Evolutionary conservation across 139 green algal genomes (phyloP).

Genomic region (Spirogloea muscicola): DNA sequence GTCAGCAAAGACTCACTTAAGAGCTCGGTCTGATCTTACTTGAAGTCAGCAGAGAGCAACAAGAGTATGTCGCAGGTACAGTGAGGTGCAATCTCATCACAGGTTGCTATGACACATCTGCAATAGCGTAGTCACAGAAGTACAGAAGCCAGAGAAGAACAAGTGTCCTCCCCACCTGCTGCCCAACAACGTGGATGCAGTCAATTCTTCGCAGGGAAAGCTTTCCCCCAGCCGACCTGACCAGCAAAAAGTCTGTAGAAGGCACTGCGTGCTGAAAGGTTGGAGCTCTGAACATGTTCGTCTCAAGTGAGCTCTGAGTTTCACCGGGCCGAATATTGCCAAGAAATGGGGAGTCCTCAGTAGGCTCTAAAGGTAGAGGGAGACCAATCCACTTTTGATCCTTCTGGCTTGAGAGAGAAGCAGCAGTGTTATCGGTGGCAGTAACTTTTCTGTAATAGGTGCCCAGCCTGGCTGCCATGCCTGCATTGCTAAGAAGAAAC

Average conservation of each 20-base stretch:
- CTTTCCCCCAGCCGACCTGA: slow-evolving; percentile 55
- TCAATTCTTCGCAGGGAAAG: slow-evolving; percentile 64
- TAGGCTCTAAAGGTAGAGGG: slow-evolving; percentile 54
- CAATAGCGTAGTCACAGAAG: neutral
- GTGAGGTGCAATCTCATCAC: no score
- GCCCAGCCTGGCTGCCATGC: slow-evolving; percentile 70
- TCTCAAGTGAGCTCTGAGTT: slow-evolving; percentile 48
- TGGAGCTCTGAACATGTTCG: slow-evolving; percentile 63
- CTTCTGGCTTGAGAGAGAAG: neutral
- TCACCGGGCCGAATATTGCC: slow-evolving; percentile 35
- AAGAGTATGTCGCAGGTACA: no score
- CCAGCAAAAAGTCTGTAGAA: slow-evolving; percentile 73
- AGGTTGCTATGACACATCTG: neutral
- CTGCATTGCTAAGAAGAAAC: slow-evolving; percentile 64
- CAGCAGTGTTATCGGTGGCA: slow-evolving; percentile 44
- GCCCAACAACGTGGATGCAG: slow-evolving; percentile 26
- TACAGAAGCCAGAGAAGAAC: no score
- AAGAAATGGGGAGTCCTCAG: slow-evolving; percentile 62
- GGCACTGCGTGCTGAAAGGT: slow-evolving; percentile 53
- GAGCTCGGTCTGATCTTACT: neutral
- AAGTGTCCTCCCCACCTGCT: slow-evolving; percentile 15
- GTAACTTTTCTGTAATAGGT: slow-evolving; percentile 69
- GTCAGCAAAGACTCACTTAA: neutral
- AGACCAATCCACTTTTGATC: slow-evolving; percentile 43
- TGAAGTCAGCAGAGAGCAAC: neutral